Evolutionary conservation across 2,329 filamentous ascomycete genomes (phyloP), one percentile per base, ranked within the genome.

Genomic region (Pyricularia grisea): DNA sequence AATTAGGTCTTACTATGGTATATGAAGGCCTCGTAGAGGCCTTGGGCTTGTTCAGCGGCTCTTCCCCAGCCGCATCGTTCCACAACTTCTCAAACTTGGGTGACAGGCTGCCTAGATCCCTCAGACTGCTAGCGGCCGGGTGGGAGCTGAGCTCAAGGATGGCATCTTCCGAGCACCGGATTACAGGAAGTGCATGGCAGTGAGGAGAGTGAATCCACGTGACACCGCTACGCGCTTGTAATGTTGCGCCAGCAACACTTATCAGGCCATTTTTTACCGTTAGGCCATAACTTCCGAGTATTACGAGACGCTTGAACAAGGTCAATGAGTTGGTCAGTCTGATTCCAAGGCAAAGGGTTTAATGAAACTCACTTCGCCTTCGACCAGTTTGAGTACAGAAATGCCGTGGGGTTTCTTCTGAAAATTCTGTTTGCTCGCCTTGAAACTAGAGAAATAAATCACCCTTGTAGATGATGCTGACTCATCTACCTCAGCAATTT

Each of bases 241-340:
- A 76, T 7, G 83, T 85, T 7, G 90, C 88, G 20, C 92, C 91
- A 17, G 87, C 84, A 30, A 94, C 77, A 0, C 86, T 88, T 28
- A 91, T 80, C 63, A 88, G 82, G 2, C 92, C 92, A 68, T 81
- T 82, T 10, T 81, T 74, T 0, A 94, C 83, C 14, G 81, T 81
- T 33, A 94, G 76, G 20, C 88, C 87, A 76, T 88, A 95, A 73
- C 86, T 88, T 1, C 92, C 92, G 12, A 92, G 79, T 10, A 90
- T 78, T 4, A 88, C 80, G 60, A 91, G 79, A 20, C 88, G 84
- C 87, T 90, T 67, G 1, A 9, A n/a, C 0, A 20, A 33, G 20
- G 64, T 76, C 60, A 75, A 72, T 65, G 63, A 27, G 20, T n/a
- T 10, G n/a, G 0, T 23, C 7, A 4, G 12, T 1, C 2, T 1